Evolutionary conservation across 176 grass and related monocot species (phyloP), one percentile per base, ranked within the genome.

Genomic region (Raddia distichophylla): DNA sequence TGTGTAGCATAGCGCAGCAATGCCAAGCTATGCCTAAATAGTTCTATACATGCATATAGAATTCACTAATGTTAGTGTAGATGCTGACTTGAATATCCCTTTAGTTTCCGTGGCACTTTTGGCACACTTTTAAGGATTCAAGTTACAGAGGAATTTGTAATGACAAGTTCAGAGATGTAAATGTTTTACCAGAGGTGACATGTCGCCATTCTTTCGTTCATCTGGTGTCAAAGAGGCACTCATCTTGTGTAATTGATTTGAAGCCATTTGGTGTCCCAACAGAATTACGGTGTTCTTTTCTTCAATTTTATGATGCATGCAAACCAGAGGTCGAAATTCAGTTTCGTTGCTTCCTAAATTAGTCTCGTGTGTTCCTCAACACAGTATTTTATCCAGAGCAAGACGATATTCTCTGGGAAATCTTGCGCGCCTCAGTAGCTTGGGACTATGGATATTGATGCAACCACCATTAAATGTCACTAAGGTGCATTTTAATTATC

Each of bases 51-150:
- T 85, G 87, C 86, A 74, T 91, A 92, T 85, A 92, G 78, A 89
- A 82, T 81, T 84, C 74, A 87, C 83, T 90, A 81, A 90, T 97
- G 73, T 86, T 86, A 82, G 64, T 91, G 82, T 86, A 95, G 85
- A 81, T 45, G 40, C 85, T 95, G 83, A 84, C 86, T 48, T 83
- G 58, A 83, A 84, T 82, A 82, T 86, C 27, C 53, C 9, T 49
- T 34, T 43, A 33, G 37, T 71, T 34, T 32, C 18, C 3, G 45
- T 78, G 76, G 22, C 22, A 62, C 12, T 64, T 66, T 79, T 5
- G 76, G 77, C 77, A 55, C 67, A 60, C 78, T 40, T 40, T 44
- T 73, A 37, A 76, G 83, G 80, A 60, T 64, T 67, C 58, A 80
- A 71, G 63, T 73, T 68, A 90, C 68, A 58, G 64, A 80, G 78